These are phyloP conservation scores for Triticum aestivum DNA, from an alignment of 176 grass and related monocot species.

Conservation along the genomic window IWGSC_CS_RefSeq_v2.1 NC_057801.1:828698768-828699267, in stretches of 20 bases:
- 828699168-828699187: slow-evolving; percentile 27
- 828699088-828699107: slow-evolving; percentile 35
- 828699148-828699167: slow-evolving; percentile 10
- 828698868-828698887: slow-evolving; percentile 21
- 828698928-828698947: background rate
- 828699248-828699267: slow-evolving; percentile 70
- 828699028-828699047: slow-evolving; percentile 25
- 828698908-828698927: background rate
- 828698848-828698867: background rate
- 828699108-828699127: slow-evolving; percentile 38
- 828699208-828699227: slow-evolving; percentile 16
- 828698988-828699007: slow-evolving; percentile 2
- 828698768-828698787: background rate
- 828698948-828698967: slow-evolving; percentile 1
- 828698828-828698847: background rate
- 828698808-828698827: background rate
- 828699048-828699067: slow-evolving; percentile 28
- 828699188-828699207: slow-evolving; percentile 17
- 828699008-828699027: slow-evolving; percentile 9
- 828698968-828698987: background rate
- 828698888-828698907: slow-evolving; percentile 16
- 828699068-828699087: slow-evolving; percentile 28
- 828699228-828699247: slow-evolving; percentile 18
- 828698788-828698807: background rate
- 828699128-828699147: slow-evolving; percentile 23